Evolutionary conservation across 164 flowering plant species (phyloP), one percentile per base, ranked within the genome.

Genomic region (Nymphaea colorata): DNA sequence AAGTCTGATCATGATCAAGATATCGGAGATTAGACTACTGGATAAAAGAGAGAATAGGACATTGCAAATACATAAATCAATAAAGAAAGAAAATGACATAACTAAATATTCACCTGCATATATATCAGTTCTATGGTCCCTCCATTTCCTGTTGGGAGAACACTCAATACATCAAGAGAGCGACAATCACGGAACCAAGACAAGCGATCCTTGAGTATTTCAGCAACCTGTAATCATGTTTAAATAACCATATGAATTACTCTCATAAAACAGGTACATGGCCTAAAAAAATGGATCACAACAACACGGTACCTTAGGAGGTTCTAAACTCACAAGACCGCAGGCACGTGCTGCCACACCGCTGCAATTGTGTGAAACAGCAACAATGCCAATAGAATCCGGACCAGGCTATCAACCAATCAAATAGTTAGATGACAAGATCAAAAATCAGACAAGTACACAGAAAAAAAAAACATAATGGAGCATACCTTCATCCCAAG

Each of bases 311-410:
- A 87, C 94, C 92, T 87, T 89, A 57, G 84, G 77, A 82, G 95
- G 97, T 75, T 91, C 93, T 73, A 91, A 79, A 79, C 87, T 82
- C 85, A 91, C 95, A 53, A 91, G 93, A 71, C 97, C 93, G 57
- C 95, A 89, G 79, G 90, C 97, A 73, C 97, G 94, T 76, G 97
- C 97, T 77, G 97, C 97, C 67, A 90, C 83, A 25, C 94, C 97
- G 75, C 78, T 82, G 76, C 87, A 84, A 59, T 84, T 87, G 84
- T 82, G 92, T 81, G 96, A 90, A 80, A 90, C 86, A 82, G 93
- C 92, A 74, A 90, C 84, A 71, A 88, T 87, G 68, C 96, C 96
- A 81, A 90, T 86, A 77, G 96, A 90, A 88, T 90, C 96, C 92
- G 96, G 96, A 90, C 96, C 96, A 88, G 94, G 96, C 96, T 90